Conservation (phyloP, 2,329 filamentous ascomycete genomes). For the Pseudonectria buxi region DNA sequence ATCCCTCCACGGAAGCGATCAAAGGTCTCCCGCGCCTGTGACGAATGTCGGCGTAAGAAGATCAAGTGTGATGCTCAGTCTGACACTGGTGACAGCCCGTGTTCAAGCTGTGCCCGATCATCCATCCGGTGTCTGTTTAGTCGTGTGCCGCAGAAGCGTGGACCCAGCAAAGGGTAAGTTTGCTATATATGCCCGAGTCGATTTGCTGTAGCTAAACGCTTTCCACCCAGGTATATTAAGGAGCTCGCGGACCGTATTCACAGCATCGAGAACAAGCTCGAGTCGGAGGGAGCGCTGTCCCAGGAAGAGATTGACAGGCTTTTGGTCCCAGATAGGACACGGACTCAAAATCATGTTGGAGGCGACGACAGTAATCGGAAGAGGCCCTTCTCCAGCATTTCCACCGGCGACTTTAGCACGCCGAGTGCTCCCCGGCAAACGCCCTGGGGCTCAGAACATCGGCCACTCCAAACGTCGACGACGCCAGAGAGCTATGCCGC, state of each 20-base stretch:
- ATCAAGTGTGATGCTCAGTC: constrained; percentile 80
- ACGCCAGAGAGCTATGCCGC: constrained; percentile 26
- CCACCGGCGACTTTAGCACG: constrained; percentile 34
- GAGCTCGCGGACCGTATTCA: constrained; percentile 81
- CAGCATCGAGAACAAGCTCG: constrained; percentile 72
- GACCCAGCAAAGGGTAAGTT: constrained; percentile 76
- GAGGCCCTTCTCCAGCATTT: constrained; percentile 43
- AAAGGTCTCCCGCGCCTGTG: constrained; percentile 83
- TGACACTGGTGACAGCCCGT: constrained; percentile 66
- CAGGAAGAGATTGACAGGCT: constrained; percentile 41
- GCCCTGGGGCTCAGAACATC: constrained; percentile 42
- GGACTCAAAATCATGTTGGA: constrained; percentile 22
- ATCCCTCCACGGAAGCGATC: constrained; percentile 68
- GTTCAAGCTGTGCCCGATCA: constrained; percentile 73
- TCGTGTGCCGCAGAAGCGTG: constrained; percentile 79
- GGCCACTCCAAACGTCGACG: constrained; percentile 35
- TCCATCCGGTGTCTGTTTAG: constrained; percentile 78
- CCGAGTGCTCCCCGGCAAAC: constrained; percentile 36
- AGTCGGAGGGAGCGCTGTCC: constrained; percentile 38
- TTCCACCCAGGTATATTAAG: constrained; percentile 68
- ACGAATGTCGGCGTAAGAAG: constrained; percentile 84
- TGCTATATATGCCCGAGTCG: neutral
- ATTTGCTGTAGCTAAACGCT: constrained; percentile 6
- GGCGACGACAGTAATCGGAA: constrained; percentile 32
- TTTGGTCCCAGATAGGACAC: constrained; percentile 28